Evolutionary conservation across 164 flowering plant species (phyloP), one percentile per base, ranked within the genome.

Genomic region (Chloranthus sessilifolius): DNA sequence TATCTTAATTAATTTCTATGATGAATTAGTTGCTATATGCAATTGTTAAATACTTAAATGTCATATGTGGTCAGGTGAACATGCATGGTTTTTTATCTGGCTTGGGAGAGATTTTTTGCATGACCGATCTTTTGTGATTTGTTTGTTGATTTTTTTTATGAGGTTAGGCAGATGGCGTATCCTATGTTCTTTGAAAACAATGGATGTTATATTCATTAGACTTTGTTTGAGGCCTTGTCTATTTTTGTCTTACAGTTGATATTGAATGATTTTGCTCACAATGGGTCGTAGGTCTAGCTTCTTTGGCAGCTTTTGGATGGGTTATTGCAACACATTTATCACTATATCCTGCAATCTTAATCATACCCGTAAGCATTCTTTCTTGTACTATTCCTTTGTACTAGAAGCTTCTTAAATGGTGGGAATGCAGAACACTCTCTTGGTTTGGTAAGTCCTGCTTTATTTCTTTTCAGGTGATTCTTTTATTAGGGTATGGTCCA

Each of bases 281-380:
- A 42, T 68, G 62, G 7, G 27, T 7, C 49, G 31, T 80, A 94
- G 99, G 95, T 40, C 25, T 62, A 53, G 77, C 69, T 57, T 83
- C 97, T 20, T 60, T 94, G 79, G 95, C 99, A 36, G 96, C 97
- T 48, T 84, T 94, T 79, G 99, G 88, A 55, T 94, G 94, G 91
- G 89, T 82, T 51, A 38, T 80, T 60, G 85, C 95, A 26, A 71
- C 92, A 11, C 99, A 94, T 75, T 61, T 94, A 44, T 88, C 97
- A 53, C 81, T 94, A 42, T 94, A 86, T 72, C 97, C 97, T 30
- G 73, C 69, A 27, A 59, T 81, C 57, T 66, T 89, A n/a, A 53
- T 84, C 10, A 72, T 94, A 53, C 99, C 95, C 42, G 97, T 94
- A 81, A 44, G 71, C 27, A 7, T 55, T 53, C 30, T 44, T 56